These are phyloP conservation scores for Colletotrichum sp. DNA, from an alignment of 2,329 filamentous ascomycete genomes.

Conservation along the genomic window DNA sequence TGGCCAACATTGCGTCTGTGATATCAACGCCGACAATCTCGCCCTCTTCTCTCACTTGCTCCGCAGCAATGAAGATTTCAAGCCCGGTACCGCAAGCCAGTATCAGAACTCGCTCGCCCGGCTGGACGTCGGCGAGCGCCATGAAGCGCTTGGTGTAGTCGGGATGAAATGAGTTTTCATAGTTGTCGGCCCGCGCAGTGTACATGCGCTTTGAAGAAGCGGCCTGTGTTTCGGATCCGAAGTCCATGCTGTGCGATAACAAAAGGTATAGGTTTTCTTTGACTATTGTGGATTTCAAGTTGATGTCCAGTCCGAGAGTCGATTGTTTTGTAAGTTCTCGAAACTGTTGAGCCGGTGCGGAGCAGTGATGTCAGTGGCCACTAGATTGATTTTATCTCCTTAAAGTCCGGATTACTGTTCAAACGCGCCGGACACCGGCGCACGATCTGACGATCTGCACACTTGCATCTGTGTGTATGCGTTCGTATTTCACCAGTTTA, in stretches of 20 bases:
- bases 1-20: constrained; percentile 34
- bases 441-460: background rate
- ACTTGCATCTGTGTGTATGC: background rate
- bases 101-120: constrained; percentile 32
- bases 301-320: background rate
- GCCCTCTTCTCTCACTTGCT: constrained; percentile 28
- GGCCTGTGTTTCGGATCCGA: constrained; percentile 23
- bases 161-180: constrained; percentile 39
- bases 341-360: background rate
- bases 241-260: background rate
- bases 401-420: background rate
- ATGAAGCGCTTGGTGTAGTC: constrained; percentile 35
- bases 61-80: constrained; percentile 33
- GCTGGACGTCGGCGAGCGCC: constrained; percentile 25
- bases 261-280: background rate
- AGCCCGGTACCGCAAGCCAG: constrained; percentile 41
- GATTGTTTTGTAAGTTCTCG: background rate
- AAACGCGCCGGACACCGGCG: background rate
- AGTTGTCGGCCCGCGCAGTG: constrained; percentile 30
- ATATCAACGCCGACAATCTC: constrained; percentile 35
- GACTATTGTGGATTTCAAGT: background rate
- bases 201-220: constrained; percentile 34
- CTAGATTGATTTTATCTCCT: background rate
- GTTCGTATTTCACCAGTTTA: background rate
- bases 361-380: background rate